Evolutionary conservation across 164 flowering plant genomes (phyloP).

Genomic region (Liquidambar formosana): DNA sequence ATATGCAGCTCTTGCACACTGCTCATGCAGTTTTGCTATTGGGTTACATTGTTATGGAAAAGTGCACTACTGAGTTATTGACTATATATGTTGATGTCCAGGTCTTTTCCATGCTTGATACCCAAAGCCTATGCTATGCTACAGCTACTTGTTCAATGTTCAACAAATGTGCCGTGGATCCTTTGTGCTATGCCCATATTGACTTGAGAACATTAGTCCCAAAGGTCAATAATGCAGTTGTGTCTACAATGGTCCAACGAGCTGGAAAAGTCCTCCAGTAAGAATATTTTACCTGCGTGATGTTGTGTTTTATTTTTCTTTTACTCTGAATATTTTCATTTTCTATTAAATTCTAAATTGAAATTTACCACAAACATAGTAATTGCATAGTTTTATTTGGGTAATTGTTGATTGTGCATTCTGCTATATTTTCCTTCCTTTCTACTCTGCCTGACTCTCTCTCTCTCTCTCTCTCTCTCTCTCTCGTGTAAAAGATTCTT

Average conservation of each 20-base stretch:
- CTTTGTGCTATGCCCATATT: conserved; percentile 73
- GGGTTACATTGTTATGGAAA: not conserved
- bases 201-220: conserved; percentile 73
- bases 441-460: not conserved
- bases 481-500: not conserved
- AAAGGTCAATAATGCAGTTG: conserved; percentile 79
- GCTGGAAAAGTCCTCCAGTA: conserved; percentile 80
- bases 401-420: not conserved
- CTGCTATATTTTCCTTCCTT: not conserved
- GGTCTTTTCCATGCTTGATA: conserved; percentile 91
- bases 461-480: not conserved
- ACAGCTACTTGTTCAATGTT: conserved; percentile 87
- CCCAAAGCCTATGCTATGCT: conserved; percentile 73
- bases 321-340: no score
- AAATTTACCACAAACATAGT: no score
- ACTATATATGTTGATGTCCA: conserved; percentile 27
- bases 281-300: conserved; percentile 23
- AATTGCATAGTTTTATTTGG: no score
- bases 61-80: not conserved
- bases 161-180: conserved; percentile 79
- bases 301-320: not conserved
- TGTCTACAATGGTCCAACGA: conserved; percentile 76
- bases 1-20: not conserved
- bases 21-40: not conserved
- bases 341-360: no score